Base-by-base conservation (phyloP, 1,284 basidiomycete genomes). In the Stygiomarasmius scandens region DNA sequence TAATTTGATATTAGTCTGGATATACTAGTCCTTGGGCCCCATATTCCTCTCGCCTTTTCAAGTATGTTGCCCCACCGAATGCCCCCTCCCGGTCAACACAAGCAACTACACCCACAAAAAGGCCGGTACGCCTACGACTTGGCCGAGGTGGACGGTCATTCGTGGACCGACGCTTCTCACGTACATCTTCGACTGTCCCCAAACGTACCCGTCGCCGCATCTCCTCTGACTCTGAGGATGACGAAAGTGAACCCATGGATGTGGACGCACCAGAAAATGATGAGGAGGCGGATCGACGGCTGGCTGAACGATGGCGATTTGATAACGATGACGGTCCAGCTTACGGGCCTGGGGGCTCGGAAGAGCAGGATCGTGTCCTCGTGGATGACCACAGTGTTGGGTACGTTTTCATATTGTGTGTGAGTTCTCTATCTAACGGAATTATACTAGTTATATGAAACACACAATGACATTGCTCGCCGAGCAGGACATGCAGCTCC, bases 81-180 rank as follows among this genome's bases (percentile, higher is more conserved):
- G 67, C 70, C 67, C 70, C 74, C 57, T 72, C 71, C 61, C 74
- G 72, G 43, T 58, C 72, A 8, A 64, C 76, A 20, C 64, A 72
- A 45, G 65, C 74, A n/a, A 67, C 68, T 20, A 66, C 71, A 46
- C 66, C 73, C 9, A 66, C 73, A 19, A 61, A 71, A 60, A 72
- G 77, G 55, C 79, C 90, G 11, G 82, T 93, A 59, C 89, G 95
- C 57, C 67, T 90, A 50, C 87, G 95, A 10, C 71, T 82, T 57
- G 94, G 93, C 6, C 90, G 94, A 59, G 92, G 91, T 46, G 94
- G 95, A 2, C 82, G 92, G 27, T 70, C 88, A n/a, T 76, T 86
- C 61, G 66, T 97, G 6, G 95, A 97, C 72, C 83, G 95, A 47
- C 83, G 89, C 12, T 72, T 78, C 52, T 62, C 27, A 54, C 62